Base-by-base conservation (phyloP, 2,329 filamentous ascomycete genomes). In the Cladophialophora psammophila region DNA sequence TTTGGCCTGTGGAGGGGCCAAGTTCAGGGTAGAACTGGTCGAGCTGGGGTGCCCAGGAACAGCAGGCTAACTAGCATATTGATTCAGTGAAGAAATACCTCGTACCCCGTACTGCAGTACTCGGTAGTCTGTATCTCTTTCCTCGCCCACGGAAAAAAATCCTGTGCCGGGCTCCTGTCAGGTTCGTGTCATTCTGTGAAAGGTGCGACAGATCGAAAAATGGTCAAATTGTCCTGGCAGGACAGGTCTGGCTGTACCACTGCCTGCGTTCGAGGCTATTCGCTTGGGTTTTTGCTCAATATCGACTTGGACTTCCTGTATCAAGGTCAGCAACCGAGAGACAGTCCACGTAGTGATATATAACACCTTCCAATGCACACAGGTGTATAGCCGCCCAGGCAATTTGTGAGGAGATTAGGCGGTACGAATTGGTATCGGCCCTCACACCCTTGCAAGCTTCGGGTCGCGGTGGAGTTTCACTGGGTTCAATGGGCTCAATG, bases 341-440 rank as follows among this genome's bases (percentile, higher is more conserved):
- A 58, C 38, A 48, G 31, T 58, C 34, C n/a, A 36, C 52, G 52
- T 56, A 45, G 53, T 36, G 60, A 64, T 58, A 64, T 58, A 64
- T 58, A 64, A 13, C 32, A 50, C 42, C 53, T 55, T 64, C 61
- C 61, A 64, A 64, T 64, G 61, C 38, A 45, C 40, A 52, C 12
- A 34, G 45, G 15, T 35, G 50, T 32, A 52, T 64, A 59, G 31
- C 53, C 61, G 61, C 61, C 36, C 54, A 35, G 52, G 53, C 61
- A 52, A 45, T 53, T 38, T 34, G 20, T 18, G 34, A 63, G 60
- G 54, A 57, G 54, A 50, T 58, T 57, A 38, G 15, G 52, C 53
- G 20, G 57, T 32, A 31, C 26, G 38, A 31, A 42, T 35, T 31
- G 38, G 31, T 15, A 15, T 34, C 8, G 12, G 36, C 48, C 5